Conservation (phyloP, 345 rosid species). For the Populus nigra region DNA sequence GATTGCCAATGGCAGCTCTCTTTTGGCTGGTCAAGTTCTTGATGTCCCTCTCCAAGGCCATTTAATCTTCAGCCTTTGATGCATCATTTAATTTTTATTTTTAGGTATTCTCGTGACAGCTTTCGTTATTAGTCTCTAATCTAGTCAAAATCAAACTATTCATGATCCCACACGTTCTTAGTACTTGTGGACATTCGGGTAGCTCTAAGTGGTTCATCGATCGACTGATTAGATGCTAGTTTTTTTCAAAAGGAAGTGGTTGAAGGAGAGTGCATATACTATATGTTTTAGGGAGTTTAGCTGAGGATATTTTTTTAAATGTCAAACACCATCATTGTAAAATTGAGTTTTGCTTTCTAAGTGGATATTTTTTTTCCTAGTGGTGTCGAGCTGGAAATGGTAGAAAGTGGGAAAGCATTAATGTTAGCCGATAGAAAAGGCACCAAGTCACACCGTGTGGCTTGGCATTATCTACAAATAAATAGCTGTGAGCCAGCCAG, state of each 20-base stretch:
- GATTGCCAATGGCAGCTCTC: slow-evolving; percentile 9
- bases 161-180: too few species aligned
- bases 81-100: neutral
- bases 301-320: too few species aligned
- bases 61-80: neutral
- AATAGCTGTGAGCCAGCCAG: neutral
- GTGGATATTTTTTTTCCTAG: neutral
- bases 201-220: neutral
- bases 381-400: neutral
- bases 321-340: neutral
- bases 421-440: neutral
- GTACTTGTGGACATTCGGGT: neutral
- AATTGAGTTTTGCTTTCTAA: neutral
- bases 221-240: neutral
- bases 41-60: slow-evolving; percentile 35
- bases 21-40: slow-evolving; percentile 24
- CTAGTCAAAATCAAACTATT: neutral
- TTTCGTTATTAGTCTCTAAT: neutral
- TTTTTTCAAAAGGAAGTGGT: neutral
- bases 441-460: neutral
- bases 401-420: neutral
- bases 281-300: too few species aligned
- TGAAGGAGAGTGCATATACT: neutral
- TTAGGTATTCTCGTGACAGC: neutral
- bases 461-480: neutral